Evolutionary conservation across 352 stramenopile species (phyloP), one percentile per base, ranked within the genome.

Genomic region (Pythium chondricola): DNA sequence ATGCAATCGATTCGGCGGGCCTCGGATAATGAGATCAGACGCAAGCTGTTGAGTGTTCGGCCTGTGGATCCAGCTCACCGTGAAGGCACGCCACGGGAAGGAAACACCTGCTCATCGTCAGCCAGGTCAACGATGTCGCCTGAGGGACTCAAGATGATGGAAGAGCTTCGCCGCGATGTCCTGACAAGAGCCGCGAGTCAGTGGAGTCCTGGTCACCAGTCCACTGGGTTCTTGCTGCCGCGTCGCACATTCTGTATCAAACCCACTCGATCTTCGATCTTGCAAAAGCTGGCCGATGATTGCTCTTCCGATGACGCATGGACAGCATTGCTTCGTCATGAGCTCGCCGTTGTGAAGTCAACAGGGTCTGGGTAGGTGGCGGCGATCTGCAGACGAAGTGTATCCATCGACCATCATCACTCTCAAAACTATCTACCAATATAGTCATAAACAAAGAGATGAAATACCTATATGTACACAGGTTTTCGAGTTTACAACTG

Each of bases 141-240:
- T 3, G 48, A 66, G 45, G 63, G 58, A 11, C 40, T 53, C 37
- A 65, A 65, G 30, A 63, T 72, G 54, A 63, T 72, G 33, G 54
- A 72, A 27, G 58, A 72, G 26, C 60, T 72, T 18, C 59, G 59
- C 10, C 55, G 57, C 18, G 50, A 68, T 48, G 36, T 71, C 4
- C 32, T 68, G 8, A 25, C 56, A 6, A 41, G 43, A 2, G 41
- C 42, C 16, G 58, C 48, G 8, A 43, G 48, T 17, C 42, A 48
- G 14, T 52, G 40, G 27, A 52, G 14, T 17, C 36, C 42, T 1
- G 26, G 36, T 8, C 43, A 30, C 2, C n/a, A 32, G 16, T 59
- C 43, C 35, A 22, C 35, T 18, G n/a, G 14, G n/a, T 41, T 7
- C 8, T 10, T 18, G 9, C 35, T 18, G 35, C 14, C 7, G 35